phyloP scores from a whole-genome alignment of 768 basidiomycete genomes.

The Hirschioporus abietinus region DNA sequence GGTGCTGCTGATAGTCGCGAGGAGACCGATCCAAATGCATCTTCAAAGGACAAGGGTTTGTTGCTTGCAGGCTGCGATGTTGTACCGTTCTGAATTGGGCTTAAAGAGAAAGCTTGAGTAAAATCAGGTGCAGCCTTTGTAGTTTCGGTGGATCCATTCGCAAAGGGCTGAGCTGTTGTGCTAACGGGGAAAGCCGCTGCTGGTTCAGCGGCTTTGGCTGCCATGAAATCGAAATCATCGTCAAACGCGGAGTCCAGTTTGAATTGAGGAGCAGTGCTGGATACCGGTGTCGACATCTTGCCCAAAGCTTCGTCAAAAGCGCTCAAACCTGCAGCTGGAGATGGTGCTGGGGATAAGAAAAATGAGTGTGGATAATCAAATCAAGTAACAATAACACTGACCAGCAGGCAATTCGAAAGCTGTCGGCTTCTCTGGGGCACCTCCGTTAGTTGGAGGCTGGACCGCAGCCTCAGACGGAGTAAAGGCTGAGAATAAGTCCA shows the following conservation, averaged over 20 bases:
- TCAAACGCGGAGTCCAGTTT: constrained; percentile 65
- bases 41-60: constrained; percentile 37
- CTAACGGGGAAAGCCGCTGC: not conserved
- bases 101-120: constrained; percentile 11
- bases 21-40: constrained; percentile 36
- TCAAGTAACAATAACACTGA: not conserved
- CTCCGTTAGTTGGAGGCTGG: constrained; percentile 1
- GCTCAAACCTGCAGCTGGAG: constrained; percentile 31
- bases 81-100: constrained; percentile 13
- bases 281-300: constrained; percentile 36
- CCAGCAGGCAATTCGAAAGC: constrained; percentile 29
- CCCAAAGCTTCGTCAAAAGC: constrained; percentile 77
- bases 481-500: constrained; percentile 7
- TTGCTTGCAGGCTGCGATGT: constrained; percentile 15
- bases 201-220: constrained; percentile 27
- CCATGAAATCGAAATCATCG: constrained; percentile 59
- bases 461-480: not conserved
- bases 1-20: constrained; percentile 16
- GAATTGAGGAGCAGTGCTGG: constrained; percentile 33
- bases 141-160: not conserved
- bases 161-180: not conserved
- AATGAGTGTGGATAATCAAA: not conserved
- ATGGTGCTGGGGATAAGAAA: constrained; percentile 11
- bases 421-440: constrained; percentile 9
- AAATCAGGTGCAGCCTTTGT: constrained; percentile 3